Evolutionary conservation across 352 stramenopile species (phyloP).

Genomic region (Pythium monospermum): DNA sequence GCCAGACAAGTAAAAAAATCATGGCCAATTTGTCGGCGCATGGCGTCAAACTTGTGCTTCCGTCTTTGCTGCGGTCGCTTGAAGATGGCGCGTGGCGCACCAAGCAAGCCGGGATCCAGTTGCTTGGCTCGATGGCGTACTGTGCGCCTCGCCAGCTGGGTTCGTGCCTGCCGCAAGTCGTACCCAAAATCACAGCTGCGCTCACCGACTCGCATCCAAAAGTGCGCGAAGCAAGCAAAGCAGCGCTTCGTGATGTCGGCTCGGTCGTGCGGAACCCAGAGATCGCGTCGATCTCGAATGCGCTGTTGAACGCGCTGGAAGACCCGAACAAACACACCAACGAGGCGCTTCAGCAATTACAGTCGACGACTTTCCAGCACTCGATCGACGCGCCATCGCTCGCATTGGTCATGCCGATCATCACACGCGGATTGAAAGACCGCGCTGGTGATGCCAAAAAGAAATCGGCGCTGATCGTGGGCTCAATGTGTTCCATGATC

Average conservation of each 20-base stretch:
- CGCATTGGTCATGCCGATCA: conserved; percentile 98
- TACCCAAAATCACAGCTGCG: conserved; percentile 96
- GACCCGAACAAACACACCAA: conserved; percentile 92
- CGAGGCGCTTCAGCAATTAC: conserved; percentile 95
- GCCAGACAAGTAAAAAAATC: conserved; percentile 93
- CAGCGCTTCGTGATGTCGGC: conserved; percentile 95
- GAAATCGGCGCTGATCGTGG: conserved; percentile 97
- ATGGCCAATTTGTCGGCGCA: conserved; percentile 99
- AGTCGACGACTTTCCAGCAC: conserved; percentile 98
- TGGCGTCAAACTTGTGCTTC: conserved; percentile 98
- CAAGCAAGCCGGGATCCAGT: conserved; percentile 98
- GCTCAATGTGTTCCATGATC: conserved; percentile 99
- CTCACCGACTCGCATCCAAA: conserved; percentile 98
- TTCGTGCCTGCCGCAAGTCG: conserved; percentile 96
- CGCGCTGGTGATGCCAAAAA: conserved; percentile 96
- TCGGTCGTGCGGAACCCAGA: conserved; percentile 99
- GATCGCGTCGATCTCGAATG: conserved; percentile 93
- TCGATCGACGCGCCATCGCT: conserved; percentile 99
- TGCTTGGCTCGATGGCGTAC: conserved; percentile 96
- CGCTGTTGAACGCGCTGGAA: conserved; percentile 94
- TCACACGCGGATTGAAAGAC: conserved; percentile 97
- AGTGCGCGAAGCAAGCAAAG: conserved; percentile 95
- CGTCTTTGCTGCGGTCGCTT: conserved; percentile 94
- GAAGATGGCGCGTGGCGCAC: conserved; percentile 94
- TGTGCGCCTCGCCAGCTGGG: conserved; percentile 98